Conservation (phyloP, 179 eudicot genomes). For the Beta lomatogona region DNA sequence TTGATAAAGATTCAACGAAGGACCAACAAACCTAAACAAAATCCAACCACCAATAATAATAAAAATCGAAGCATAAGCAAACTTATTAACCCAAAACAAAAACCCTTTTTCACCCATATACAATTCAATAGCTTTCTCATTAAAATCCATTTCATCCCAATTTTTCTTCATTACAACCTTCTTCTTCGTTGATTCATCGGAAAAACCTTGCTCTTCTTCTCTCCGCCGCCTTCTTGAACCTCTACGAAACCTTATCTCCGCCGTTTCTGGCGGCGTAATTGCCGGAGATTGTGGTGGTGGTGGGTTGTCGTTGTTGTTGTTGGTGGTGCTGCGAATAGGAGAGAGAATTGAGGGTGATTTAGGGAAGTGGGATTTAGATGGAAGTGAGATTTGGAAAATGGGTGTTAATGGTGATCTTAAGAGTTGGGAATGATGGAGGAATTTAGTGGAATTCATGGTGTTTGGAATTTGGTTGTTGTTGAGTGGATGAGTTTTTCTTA, state of each 20-base stretch:
- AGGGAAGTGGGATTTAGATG: slow-evolving; percentile 7
- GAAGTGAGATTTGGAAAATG: neutral
- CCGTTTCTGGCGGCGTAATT: slow-evolving; percentile 35
- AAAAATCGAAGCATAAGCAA: slow-evolving; percentile 83
- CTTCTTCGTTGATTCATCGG: slow-evolving; percentile 14
- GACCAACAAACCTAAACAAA: slow-evolving; percentile 79
- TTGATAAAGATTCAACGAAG: slow-evolving; percentile 72
- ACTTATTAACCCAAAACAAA: slow-evolving; percentile 80
- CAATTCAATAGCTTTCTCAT: slow-evolving; percentile 66
- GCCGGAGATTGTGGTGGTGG: slow-evolving; percentile 7
- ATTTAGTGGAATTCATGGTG: neutral
- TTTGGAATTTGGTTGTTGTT: neutral
- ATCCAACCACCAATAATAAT: slow-evolving; percentile 84
- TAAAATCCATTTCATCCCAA: slow-evolving; percentile 72
- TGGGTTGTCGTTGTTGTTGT: neutral
- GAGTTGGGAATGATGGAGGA: slow-evolving; percentile 16
- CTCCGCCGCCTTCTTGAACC: slow-evolving; percentile 44
- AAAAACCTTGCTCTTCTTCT: slow-evolving; percentile 4
- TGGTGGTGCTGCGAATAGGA: slow-evolving; percentile 27
- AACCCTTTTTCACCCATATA: slow-evolving; percentile 76
- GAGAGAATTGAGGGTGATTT: slow-evolving; percentile 13
- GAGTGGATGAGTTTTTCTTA: slow-evolving; percentile 5
- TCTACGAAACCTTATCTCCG: slow-evolving; percentile 51
- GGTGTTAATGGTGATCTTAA: neutral
- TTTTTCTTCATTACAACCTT: slow-evolving; percentile 30